phyloP scores from a whole-genome alignment of 176 grass and related monocot species.

The Triticum urartu region DNA sequence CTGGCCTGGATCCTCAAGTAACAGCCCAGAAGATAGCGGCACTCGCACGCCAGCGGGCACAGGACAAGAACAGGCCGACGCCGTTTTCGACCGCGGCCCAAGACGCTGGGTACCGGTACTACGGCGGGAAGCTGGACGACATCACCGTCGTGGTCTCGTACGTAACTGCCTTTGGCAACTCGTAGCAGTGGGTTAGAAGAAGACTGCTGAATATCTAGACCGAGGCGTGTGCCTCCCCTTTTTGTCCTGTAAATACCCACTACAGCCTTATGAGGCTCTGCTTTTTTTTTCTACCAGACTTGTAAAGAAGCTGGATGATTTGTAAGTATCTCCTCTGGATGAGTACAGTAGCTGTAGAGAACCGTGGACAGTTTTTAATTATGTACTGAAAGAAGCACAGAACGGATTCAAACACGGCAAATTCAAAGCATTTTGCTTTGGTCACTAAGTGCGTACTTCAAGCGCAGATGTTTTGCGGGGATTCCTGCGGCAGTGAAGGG shows the following conservation, averaged over 20 bases:
- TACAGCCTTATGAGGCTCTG: neutral
- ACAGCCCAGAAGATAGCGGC: conserved; percentile 74
- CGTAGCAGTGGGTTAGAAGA: neutral
- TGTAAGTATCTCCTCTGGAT: neutral
- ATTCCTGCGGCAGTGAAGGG: too few relatives aligned
- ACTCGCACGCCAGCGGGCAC: conserved; percentile 61
- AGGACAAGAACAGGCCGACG: conserved; percentile 66
- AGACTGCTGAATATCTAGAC: neutral
- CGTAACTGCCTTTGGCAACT: conserved; percentile 31
- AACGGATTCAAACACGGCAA: too few relatives aligned
- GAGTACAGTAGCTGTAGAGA: neutral
- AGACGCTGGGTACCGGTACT: conserved; percentile 63
- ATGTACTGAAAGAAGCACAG: too few relatives aligned
- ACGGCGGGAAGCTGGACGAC: conserved; percentile 73
- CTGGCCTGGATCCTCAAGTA: conserved; percentile 53
- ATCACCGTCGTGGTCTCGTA: conserved; percentile 74
- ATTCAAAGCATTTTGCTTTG: neutral
- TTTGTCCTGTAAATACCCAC: conserved; percentile 15
- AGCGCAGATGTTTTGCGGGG: too few relatives aligned
- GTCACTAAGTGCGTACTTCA: neutral
- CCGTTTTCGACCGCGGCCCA: conserved; percentile 66
- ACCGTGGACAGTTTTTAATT: too few relatives aligned
- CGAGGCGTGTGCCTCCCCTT: neutral
- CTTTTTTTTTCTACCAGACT: neutral
- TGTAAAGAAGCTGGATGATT: neutral